Evolutionary conservation across 805 yeast species (phyloP).

Genomic region (Candida hungchunana): DNA sequence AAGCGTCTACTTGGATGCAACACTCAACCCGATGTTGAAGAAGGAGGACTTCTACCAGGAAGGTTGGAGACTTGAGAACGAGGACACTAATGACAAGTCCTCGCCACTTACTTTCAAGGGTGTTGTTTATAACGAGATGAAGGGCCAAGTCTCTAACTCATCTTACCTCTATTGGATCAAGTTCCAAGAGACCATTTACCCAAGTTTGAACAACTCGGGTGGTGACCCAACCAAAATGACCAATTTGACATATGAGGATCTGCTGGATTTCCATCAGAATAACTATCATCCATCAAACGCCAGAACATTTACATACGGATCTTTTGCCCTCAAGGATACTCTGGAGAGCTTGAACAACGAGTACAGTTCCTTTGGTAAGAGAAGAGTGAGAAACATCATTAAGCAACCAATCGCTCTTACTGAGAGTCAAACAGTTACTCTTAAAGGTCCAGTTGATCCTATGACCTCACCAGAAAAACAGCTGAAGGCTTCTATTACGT

Average conservation of each 20-base stretch:
- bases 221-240: constrained; percentile 89
- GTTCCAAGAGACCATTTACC: constrained; percentile 79
- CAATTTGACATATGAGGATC: constrained; percentile 64
- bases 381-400: constrained; percentile 33
- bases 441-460: constrained; percentile 80
- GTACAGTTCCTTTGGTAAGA: constrained; percentile 50
- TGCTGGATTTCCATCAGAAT: constrained; percentile 67
- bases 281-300: constrained; percentile 92
- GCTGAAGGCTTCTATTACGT: constrained; percentile 76
- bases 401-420: constrained; percentile 30
- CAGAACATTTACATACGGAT: constrained; percentile 83
- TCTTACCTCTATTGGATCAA: constrained; percentile 81
- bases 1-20: constrained; percentile 85
- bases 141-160: constrained; percentile 90
- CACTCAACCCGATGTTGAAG: constrained; percentile 73
- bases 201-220: constrained; percentile 84
- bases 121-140: constrained; percentile 97
- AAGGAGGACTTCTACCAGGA: constrained; percentile 87
- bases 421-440: constrained; percentile 32
- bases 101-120: constrained; percentile 81
- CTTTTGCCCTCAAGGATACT: constrained; percentile 59
- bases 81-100: constrained; percentile 47
- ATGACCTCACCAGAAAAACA: constrained; percentile 64
- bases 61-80: constrained; percentile 94
- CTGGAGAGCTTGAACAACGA: constrained; percentile 50